phyloP scores from a whole-genome alignment of 139 green algal species.

The Astrephomene gubernaculifera region DNA sequence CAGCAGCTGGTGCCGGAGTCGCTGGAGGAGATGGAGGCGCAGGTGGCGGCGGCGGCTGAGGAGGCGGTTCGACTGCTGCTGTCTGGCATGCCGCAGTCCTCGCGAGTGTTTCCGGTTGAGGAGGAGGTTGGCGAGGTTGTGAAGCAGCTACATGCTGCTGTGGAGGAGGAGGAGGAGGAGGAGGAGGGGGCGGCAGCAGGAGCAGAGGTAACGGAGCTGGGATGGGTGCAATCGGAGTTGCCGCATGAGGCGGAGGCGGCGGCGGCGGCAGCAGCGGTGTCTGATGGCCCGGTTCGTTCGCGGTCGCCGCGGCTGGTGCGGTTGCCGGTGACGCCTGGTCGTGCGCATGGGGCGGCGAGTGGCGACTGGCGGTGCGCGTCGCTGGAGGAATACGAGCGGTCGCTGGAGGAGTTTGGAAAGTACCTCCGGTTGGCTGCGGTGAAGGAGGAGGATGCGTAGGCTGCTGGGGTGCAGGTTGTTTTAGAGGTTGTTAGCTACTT shows the following conservation, averaged over 20 bases:
- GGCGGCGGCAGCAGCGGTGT: background rate
- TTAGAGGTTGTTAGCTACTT: too few species aligned
- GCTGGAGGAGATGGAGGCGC: background rate
- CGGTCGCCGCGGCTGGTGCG: background rate
- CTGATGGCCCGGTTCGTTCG: background rate
- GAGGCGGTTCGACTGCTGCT: too few species aligned
- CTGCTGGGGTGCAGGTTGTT: too few species aligned
- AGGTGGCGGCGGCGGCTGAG: too few species aligned
- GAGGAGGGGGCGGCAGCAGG: background rate
- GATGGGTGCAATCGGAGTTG: too few species aligned
- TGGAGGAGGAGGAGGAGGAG: too few species aligned
- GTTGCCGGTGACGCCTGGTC: background rate
- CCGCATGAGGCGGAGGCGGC: background rate
- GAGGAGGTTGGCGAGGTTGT: too few species aligned
- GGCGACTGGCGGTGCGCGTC: constrained; percentile 11
- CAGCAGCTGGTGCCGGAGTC: background rate
- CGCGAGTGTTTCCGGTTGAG: too few species aligned
- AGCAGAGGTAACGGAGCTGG: background rate
- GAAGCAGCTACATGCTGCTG: too few species aligned
- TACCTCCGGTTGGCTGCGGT: too few species aligned
- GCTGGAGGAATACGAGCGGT: background rate
- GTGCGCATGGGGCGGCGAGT: background rate
- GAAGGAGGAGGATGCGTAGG: too few species aligned
- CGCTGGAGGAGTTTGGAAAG: background rate
- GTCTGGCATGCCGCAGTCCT: background rate